phyloP scores from a whole-genome alignment of 257 asterid genomes.

The Anisodus tanguticus region DNA sequence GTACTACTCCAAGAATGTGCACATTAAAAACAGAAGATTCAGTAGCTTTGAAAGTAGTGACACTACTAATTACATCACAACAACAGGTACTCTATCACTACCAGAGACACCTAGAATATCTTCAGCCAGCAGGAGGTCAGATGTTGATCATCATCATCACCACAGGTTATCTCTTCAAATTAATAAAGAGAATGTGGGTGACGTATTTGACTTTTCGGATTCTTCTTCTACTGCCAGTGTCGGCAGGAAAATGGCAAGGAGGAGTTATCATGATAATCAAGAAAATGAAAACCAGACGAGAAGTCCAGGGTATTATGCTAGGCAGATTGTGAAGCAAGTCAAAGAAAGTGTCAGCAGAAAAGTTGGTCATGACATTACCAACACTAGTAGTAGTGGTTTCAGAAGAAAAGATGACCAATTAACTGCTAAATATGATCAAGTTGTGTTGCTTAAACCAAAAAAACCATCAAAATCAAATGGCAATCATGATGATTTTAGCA shows the following conservation, averaged over 20 bases:
- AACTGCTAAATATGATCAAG: slow-evolving; percentile 55
- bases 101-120: slow-evolving; percentile 82
- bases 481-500: slow-evolving; percentile 29
- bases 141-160: slow-evolving; percentile 52
- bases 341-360: slow-evolving; percentile 63
- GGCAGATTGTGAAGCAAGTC: slow-evolving; percentile 70
- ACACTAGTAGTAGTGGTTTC: slow-evolving; percentile 31
- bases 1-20: slow-evolving; percentile 27
- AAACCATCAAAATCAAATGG: slow-evolving; percentile 31
- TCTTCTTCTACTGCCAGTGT: slow-evolving; percentile 28
- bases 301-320: slow-evolving; percentile 57
- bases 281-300: slow-evolving; percentile 41
- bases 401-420: slow-evolving; percentile 35
- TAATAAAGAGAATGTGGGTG: slow-evolving; percentile 53
- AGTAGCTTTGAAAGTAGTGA: slow-evolving; percentile 42
- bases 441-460: slow-evolving; percentile 52
- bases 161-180: slow-evolving; percentile 73
- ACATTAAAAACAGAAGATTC: slow-evolving; percentile 29
- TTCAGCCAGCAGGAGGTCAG: slow-evolving; percentile 64
- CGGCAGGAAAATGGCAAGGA: slow-evolving; percentile 33
- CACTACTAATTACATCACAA: slow-evolving; percentile 35
- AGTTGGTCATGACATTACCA: slow-evolving; percentile 70
- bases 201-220: slow-evolving; percentile 34
- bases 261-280: background rate
- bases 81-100: slow-evolving; percentile 58